phyloP scores from a whole-genome alignment of 108 stramenopile species.

The Nannochloropsis salina region DNA sequence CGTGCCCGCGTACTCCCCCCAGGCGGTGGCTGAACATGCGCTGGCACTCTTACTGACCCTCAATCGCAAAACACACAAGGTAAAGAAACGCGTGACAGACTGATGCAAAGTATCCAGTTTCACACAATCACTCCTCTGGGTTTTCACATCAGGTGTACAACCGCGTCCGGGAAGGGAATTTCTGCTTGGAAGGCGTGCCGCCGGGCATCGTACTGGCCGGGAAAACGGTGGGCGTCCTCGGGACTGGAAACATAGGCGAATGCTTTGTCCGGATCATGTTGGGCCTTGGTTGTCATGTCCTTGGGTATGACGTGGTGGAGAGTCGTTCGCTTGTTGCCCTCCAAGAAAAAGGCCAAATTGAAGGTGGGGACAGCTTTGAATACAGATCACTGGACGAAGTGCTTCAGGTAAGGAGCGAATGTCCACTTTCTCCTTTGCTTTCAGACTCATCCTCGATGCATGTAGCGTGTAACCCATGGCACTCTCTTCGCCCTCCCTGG shows the following conservation, averaged over 20 bases:
- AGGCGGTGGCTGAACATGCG: constrained; percentile 70
- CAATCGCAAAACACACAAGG: constrained; percentile 58
- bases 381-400: neutral
- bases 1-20: constrained; percentile 70
- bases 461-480: neutral
- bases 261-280: constrained; percentile 57
- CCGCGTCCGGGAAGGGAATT: constrained; percentile 66
- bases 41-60: constrained; percentile 65
- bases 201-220: constrained; percentile 65
- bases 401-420: neutral
- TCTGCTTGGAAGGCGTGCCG: constrained; percentile 60
- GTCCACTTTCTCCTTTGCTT: neutral
- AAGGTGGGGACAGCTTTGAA: neutral
- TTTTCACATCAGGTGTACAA: constrained; percentile 33
- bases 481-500: neutral
- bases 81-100: neutral
- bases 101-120: neutral
- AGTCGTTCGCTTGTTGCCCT: neutral
- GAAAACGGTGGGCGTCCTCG: constrained; percentile 61
- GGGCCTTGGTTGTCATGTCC: constrained; percentile 62
- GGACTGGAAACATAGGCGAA: constrained; percentile 64
- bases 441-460: neutral
- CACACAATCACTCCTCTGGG: too few species aligned
- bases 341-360: neutral
- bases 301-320: constrained; percentile 31